Evolutionary conservation across 2,329 filamentous ascomycete genomes (phyloP).

Genomic region (Clarireedia homoeocarpa): DNA sequence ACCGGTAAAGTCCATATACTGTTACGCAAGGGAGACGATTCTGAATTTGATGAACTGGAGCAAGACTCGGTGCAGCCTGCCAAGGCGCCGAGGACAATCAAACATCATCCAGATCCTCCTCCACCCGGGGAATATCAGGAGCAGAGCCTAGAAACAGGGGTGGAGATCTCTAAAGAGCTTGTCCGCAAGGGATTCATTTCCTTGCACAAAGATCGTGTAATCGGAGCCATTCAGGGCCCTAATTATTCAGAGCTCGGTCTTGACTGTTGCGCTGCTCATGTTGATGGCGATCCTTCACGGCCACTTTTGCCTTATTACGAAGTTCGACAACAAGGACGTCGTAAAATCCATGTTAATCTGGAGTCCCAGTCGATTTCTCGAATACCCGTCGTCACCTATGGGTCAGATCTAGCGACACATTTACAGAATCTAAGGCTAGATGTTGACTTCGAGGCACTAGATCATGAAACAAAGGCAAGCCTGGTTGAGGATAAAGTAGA

Average conservation of each 20-base stretch:
- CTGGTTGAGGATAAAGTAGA: not conserved
- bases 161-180: slow-evolving; percentile 29
- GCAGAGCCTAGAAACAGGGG: not conserved
- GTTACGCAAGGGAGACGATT: slow-evolving; percentile 35
- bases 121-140: not conserved
- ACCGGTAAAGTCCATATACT: slow-evolving; percentile 52
- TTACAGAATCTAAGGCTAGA: not conserved
- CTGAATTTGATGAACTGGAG: slow-evolving; percentile 20
- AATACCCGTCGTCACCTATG: not conserved
- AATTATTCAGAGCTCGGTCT: slow-evolving; percentile 40
- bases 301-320: slow-evolving; percentile 40
- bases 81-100: not conserved
- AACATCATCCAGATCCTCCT: not conserved
- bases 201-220: slow-evolving; percentile 36
- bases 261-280: slow-evolving; percentile 42
- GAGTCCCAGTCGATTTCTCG: not conserved
- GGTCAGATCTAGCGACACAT: not conserved
- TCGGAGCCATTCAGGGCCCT: slow-evolving; percentile 50
- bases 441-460: not conserved
- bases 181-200: slow-evolving; percentile 36
- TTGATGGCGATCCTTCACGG: slow-evolving; percentile 33
- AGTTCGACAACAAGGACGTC: slow-evolving; percentile 34
- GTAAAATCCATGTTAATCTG: slow-evolving; percentile 19
- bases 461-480: not conserved
- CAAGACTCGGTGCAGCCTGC: slow-evolving; percentile 21